These are phyloP conservation scores for Neckera pumila DNA, from an alignment of 225 moss, liverwort and hornwort genomes.

Conservation along the genomic window DNA sequence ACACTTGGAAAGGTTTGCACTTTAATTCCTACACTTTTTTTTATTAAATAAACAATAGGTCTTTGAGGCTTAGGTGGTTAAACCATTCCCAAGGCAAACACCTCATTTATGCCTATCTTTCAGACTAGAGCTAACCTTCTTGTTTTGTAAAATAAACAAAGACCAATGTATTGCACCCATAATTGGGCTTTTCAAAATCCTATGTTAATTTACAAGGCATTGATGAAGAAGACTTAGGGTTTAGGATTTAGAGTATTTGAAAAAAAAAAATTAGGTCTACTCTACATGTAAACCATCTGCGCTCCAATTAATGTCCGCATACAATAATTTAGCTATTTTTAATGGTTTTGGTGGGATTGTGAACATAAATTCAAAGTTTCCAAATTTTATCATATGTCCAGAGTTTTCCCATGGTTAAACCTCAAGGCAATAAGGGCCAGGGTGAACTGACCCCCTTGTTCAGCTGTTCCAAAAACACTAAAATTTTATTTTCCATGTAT, in stretches of 20 bases:
- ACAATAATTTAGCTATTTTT: too few species aligned
- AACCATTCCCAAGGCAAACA: accelerated
- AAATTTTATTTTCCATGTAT: too few species aligned
- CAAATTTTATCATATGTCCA: too few species aligned
- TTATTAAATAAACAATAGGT: neutral
- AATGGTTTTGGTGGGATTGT: neutral
- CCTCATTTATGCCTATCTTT: neutral
- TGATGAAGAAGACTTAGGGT: neutral
- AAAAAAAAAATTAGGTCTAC: neutral
- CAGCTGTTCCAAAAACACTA: too few species aligned
- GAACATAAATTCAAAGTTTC: too few species aligned
- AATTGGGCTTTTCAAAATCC: accelerated
- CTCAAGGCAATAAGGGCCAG: too few species aligned
- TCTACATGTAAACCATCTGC: neutral
- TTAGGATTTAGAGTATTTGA: too few species aligned
- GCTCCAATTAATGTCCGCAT: neutral
- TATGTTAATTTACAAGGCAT: neutral
- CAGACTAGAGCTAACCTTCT: accelerated
- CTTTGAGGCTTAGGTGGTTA: neutral
- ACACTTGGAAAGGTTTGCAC: accelerated
- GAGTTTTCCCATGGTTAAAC: too few species aligned
- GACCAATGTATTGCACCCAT: neutral
- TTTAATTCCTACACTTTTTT: neutral
- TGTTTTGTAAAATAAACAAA: neutral
- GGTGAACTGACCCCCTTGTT: too few species aligned